Conservation (phyloP, 176 grass and related monocot species). For the Calamus simplicifolius region DNA sequence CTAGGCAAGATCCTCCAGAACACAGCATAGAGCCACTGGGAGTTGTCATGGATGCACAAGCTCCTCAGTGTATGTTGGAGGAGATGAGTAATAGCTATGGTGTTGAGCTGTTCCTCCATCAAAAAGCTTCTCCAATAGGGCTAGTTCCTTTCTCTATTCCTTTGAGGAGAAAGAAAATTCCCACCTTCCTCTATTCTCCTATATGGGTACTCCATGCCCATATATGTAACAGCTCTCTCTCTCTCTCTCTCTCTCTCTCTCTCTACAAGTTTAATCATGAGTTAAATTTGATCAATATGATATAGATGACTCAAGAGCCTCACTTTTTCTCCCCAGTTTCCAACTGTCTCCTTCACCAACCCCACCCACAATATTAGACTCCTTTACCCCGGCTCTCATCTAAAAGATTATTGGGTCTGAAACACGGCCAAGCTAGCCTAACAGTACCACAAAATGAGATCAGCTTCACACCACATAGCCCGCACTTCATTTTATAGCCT, state of each 20-base stretch:
- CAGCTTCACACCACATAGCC: neutral
- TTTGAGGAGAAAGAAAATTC: no score
- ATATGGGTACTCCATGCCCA: neutral
- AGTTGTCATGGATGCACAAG: constrained; percentile 10
- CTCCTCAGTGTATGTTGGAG: constrained; percentile 17
- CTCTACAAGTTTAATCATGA: neutral
- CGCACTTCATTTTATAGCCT: neutral
- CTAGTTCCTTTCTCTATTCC: neutral
- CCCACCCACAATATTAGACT: constrained; percentile 1
- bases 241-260: constrained; percentile 8
- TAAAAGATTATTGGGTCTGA: neutral
- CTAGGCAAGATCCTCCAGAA: constrained; percentile 23
- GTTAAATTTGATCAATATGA: neutral
- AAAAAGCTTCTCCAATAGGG: neutral
- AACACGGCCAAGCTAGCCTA: neutral
- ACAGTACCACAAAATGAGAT: constrained; percentile 1
- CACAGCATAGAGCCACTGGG: constrained; percentile 18
- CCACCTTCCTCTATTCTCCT: neutral
- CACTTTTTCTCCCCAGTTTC: neutral
- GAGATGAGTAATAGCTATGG: constrained; percentile 11
- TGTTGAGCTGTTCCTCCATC: constrained; percentile 20
- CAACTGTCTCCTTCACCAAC: neutral
- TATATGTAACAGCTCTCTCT: neutral
- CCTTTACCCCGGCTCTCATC: neutral
- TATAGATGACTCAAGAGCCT: neutral